phyloP scores from a whole-genome alignment of 192 early-diverging fungal species.

The Coemansia sp. region DNA sequence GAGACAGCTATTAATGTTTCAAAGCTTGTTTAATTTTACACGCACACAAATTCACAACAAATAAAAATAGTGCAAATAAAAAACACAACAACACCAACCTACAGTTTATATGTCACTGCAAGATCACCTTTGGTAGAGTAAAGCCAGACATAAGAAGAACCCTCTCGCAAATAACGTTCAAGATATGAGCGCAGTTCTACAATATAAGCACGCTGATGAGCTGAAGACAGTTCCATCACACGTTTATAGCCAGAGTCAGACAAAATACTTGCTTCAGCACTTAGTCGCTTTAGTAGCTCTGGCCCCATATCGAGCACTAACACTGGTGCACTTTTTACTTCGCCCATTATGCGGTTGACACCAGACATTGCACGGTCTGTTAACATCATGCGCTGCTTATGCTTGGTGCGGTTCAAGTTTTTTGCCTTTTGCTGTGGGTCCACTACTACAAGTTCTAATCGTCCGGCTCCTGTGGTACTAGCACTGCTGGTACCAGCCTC shows the following conservation, averaged over 20 bases:
- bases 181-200: slow-evolving; percentile 55
- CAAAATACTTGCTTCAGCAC: slow-evolving; percentile 60
- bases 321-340: slow-evolving; percentile 62
- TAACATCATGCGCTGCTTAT: slow-evolving; percentile 36
- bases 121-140: slow-evolving; percentile 69
- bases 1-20: too few relatives aligned
- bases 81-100: slow-evolving; percentile 3
- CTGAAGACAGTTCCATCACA: slow-evolving; percentile 56
- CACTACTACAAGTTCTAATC: slow-evolving; percentile 36
- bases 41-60: too few relatives aligned
- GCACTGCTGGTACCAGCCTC: background rate
- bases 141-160: slow-evolving; percentile 63
- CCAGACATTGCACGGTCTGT: slow-evolving; percentile 57
- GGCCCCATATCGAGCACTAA: slow-evolving; percentile 65
- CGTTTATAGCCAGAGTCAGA: slow-evolving; percentile 66
- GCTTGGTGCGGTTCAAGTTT: slow-evolving; percentile 33
- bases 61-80: background rate
- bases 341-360: slow-evolving; percentile 55
- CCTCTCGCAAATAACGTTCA: slow-evolving; percentile 35
- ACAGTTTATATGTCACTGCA: slow-evolving; percentile 60
- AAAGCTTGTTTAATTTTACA: too few relatives aligned
- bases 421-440: slow-evolving; percentile 30
- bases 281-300: slow-evolving; percentile 58
- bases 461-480: slow-evolving; percentile 25
- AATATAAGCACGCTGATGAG: slow-evolving; percentile 57